Conservation (phyloP, 169 alveolate species). For the Cryptosporidium parvum region DNA sequence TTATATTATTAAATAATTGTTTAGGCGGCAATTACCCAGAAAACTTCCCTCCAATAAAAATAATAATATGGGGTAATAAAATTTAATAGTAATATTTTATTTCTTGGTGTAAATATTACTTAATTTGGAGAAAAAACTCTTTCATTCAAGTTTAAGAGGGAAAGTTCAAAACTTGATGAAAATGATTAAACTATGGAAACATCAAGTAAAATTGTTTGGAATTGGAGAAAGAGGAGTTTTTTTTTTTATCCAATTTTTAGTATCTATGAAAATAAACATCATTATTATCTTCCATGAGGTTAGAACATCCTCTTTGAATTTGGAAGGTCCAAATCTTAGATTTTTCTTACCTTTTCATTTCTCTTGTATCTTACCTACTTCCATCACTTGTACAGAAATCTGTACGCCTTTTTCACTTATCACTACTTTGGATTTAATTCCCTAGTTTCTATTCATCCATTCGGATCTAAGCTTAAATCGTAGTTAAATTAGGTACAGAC, state of each 20-base stretch:
- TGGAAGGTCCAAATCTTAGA: neutral
- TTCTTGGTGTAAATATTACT: neutral
- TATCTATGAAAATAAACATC: too few relatives aligned
- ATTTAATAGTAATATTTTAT: neutral
- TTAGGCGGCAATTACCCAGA: slow-evolving; percentile 3
- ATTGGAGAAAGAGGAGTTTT: too few relatives aligned
- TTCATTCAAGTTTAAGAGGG: neutral
- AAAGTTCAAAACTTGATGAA: neutral
- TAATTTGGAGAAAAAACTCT: neutral
- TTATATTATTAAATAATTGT: neutral
- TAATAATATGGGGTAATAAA: neutral
- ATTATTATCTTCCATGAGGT: too few relatives aligned
- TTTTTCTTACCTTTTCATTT: neutral
- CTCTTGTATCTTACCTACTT: neutral
- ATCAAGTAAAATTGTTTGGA: neutral
- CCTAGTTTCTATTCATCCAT: neutral
- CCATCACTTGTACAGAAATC: neutral
- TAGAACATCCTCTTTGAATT: too few relatives aligned
- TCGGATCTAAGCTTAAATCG: neutral
- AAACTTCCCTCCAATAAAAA: neutral
- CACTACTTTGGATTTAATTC: neutral
- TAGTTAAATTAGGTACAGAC: neutral
- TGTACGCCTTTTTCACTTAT: neutral
- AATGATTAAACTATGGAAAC: neutral
- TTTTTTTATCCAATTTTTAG: too few relatives aligned